Base-by-base conservation (phyloP, 2,329 filamentous ascomycete species). In the Colletotrichum gigasporum region DNA sequence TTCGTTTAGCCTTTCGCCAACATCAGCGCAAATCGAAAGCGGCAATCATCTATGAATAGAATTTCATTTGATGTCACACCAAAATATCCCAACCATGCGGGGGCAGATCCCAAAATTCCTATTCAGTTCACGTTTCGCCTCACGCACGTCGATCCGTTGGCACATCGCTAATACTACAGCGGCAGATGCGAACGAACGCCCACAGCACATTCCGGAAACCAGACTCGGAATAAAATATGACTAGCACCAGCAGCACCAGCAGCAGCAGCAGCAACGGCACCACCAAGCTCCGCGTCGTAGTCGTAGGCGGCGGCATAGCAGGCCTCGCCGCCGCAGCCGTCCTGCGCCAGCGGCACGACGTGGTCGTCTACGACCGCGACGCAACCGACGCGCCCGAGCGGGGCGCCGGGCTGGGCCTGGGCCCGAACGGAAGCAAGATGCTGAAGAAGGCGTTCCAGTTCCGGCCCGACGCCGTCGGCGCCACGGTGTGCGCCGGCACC, bases 341-440 rank as follows among this genome's bases (percentile, higher is more conserved):
- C 7, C 62, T 64, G 7, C 48, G 62, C 8, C 62, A 64, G 30
- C 44, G 35, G 5, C 62, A 64, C 28, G 48, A 64, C 16, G 62
- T 61, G 10, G 35, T 32, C 2, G 56, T 64, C 14, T 61, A 55
- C 48, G 56, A 64, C 16, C 56, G 56, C 28, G 56, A 64, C 14
- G n/a, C 61, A n/a, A 20, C 26, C 7, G 35, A 45, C 34, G 61
- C 56, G 7, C 62, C 48, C 3, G 62, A 64, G 14, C 48, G 62
- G 6, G 56, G 62, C 20, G 56, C 48, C 4, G 62, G 62, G n/a
- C 35, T 64, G 48, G 62, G 48, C 14, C 48, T 64, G 10, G 62
- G 62, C 1, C 62, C 56, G 6, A 64, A 64, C 56, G 62, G 62
- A 6, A 64, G 48, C 26, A 55, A 44, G 56, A 64, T 64, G 62